Base-by-base conservation (phyloP, 164 flowering plant genomes). In the Berberis thunbergii region DNA sequence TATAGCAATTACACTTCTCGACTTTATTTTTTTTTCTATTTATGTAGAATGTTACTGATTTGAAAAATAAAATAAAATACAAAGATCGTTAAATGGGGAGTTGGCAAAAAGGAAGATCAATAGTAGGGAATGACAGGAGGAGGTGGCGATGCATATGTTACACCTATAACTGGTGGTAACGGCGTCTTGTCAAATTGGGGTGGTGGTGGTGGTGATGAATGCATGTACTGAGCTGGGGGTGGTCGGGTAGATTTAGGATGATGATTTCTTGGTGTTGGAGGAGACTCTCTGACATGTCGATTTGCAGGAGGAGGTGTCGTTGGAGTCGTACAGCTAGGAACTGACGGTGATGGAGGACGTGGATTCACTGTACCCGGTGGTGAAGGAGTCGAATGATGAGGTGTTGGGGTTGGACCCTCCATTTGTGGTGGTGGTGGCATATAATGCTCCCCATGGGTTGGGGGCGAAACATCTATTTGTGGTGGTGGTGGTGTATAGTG, bases 81-180 rank as follows among this genome's bases (percentile, higher is more conserved):
- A 57, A 7, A 6, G 60, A 0, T 10, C 8, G 3, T 26, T 52
- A 12, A 10, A 7, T 10, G 12, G 43, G 8, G 26, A 55, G 40
- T 48, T 48, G 50, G 50, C 26, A 52, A 41, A 55, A 39, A 8
- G 38, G 4, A 2, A 8, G 43, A 70, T 77, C 70, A 83, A 64
- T 83, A 77, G 70, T 80, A 79, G 6, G 90, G 87, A 62, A 79
- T 77, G 40, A 53, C 60, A 11, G 90, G 90, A 11, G 90, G 90
- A 38, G 90, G 90, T 8, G 90, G 90, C 56, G 90, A 85, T 42
- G 83, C 84, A 49, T 85, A 83, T 1, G 87, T 69, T 11, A 85
- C 79, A n/a, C 86, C 90, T 13, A 44, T 10, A 41, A 85, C 59
- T 7, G 90, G 90, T 4, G 90, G 90, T 7, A 81, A 75, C 0